Evolutionary conservation across 164 flowering plant species (phyloP).

Genomic region (Platanus orientalis): DNA sequence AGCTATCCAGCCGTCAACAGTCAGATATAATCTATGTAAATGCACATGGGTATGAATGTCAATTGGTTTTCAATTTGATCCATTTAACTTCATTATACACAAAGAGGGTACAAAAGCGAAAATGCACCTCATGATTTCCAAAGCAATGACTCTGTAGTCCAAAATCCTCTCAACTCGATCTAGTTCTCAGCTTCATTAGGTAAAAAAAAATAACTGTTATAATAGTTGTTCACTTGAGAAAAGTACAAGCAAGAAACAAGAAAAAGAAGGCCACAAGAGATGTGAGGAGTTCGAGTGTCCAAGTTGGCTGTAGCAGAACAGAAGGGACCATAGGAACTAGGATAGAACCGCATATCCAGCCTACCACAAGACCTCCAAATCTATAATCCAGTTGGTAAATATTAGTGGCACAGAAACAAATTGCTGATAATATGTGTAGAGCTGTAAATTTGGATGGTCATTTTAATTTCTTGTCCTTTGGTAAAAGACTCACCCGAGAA

Average conservation of each 20-base stretch:
- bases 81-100: too few species aligned
- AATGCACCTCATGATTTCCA: not conserved
- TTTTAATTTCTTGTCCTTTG: not conserved
- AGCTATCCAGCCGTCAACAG: too few species aligned
- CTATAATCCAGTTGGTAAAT: conserved; percentile 29
- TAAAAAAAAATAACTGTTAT: not conserved
- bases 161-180: not conserved
- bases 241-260: conserved; percentile 81
- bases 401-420: not conserved
- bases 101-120: not conserved
- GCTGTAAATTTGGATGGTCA: too few species aligned
- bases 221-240: conserved; percentile 53
- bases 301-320: conserved; percentile 54
- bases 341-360: conserved; percentile 82
- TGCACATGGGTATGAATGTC: too few species aligned
- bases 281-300: conserved; percentile 90
- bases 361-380: conserved; percentile 70
- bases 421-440: too few species aligned
- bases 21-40: too few species aligned
- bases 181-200: not conserved
- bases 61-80: too few species aligned
- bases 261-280: conserved; percentile 71
- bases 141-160: too few species aligned
- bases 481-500: conserved; percentile 58
- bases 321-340: conserved; percentile 73